Percentiles rank a stretch among this genome's conserved stretches.
These are phyloP conservation scores for Hypoxylon sp. DNA, from an alignment of 2,329 filamentous ascomycete species.

Conservation along the genomic window DNA sequence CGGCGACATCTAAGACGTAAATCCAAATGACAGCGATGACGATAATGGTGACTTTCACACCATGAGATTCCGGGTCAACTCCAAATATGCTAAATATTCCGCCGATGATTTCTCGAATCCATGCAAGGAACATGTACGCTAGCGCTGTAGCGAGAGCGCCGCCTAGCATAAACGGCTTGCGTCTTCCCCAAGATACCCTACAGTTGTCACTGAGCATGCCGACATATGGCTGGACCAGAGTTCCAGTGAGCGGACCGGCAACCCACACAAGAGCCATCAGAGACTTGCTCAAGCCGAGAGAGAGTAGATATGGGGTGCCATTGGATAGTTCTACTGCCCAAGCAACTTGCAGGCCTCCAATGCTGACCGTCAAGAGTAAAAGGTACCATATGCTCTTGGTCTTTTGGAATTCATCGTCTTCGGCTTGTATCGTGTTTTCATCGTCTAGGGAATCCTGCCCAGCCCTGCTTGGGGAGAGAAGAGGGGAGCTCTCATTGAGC, in stretches of 20 bases:
- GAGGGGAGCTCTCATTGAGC: conserved; percentile 64
- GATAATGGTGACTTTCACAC: conserved; percentile 77
- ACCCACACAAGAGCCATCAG: conserved; percentile 89
- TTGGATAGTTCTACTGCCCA: conserved; percentile 97
- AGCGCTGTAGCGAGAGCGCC: conserved; percentile 77
- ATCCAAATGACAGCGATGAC: conserved; percentile 87
- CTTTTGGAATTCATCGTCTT: conserved; percentile 67
- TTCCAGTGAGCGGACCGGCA: conserved; percentile 83
- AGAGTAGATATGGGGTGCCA: conserved; percentile 87
- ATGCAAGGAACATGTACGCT: conserved; percentile 78
- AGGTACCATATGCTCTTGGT: conserved; percentile 90
- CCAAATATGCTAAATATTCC: conserved; percentile 80
- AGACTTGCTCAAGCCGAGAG: conserved; percentile 85
- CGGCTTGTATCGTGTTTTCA: conserved; percentile 55
- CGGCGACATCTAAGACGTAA: conserved; percentile 92
- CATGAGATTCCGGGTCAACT: conserved; percentile 74
- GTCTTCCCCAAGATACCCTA: conserved; percentile 80
- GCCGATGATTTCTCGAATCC: conserved; percentile 80
- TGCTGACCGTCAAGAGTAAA: conserved; percentile 85
- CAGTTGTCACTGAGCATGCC: conserved; percentile 87
- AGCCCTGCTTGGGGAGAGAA: conserved; percentile 60
- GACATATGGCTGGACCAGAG: conserved; percentile 85
- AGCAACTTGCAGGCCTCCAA: conserved; percentile 91
- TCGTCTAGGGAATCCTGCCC: conserved; percentile 57
- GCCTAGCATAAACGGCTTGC: conserved; percentile 85